Evolutionary conservation across 2,329 filamentous ascomycete species (phyloP), one percentile per base, ranked within the genome.

Genomic region (Sphaerulina musiva): DNA sequence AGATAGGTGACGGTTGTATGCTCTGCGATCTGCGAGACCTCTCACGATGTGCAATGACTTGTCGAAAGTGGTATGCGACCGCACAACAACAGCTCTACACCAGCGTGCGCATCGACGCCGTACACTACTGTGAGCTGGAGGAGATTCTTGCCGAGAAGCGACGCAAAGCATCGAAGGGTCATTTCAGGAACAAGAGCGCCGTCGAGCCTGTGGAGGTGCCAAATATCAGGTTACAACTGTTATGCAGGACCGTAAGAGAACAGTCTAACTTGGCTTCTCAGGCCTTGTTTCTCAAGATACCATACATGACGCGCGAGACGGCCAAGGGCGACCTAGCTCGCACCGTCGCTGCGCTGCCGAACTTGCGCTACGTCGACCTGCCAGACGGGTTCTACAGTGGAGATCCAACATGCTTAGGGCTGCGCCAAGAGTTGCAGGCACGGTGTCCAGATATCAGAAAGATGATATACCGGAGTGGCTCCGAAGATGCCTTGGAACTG

Each of bases 281-380:
- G 41, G 88, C 95, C 4, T 75, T 85, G 66, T 90, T 85, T 64
- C 77, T 97, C 65, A 95, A 95, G 75, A 84, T 89, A 55, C 89
- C 92, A 6, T 96, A 95, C 71, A 96, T 96, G 92, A 85, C 92
- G 51, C 84, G 92, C 54, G 89, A 96, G 74, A 87, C 87, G 1
- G 87, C 81, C 68, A 89, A 93, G 69, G 80, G 87, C 51, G 87
- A 92, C 59, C 80, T 96, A 46, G 91, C 92, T 8, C 83, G 90
- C 48, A 89, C 87, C 26, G 86, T 96, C 46, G 89, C 89, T 38
- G 87, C 91, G 23, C 78, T 92, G 42, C 88, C 89, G 31, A 90
- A 92, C 66, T 76, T 97, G 43, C 85, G 82, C 69, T 96, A 93
- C 69, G 85, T 95, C 61, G 92, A 97, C 71, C 79, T 97, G 6